Evolutionary conservation across 2,329 filamentous ascomycete species (phyloP), one percentile per base, ranked within the genome.

Genomic region (Colletotrichum eremochloae): DNA sequence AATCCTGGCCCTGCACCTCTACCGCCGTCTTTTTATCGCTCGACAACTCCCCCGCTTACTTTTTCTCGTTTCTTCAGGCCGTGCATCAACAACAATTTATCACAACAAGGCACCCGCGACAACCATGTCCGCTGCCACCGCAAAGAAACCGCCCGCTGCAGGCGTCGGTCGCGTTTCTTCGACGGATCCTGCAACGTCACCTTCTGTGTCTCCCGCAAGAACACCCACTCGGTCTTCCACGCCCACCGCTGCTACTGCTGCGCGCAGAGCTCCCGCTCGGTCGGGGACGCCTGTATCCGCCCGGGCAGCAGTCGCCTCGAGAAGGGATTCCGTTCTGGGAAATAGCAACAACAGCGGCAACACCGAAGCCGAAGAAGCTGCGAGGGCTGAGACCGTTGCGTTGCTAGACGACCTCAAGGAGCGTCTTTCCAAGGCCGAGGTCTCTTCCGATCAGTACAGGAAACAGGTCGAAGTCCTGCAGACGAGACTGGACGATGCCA

Each of bases 401-500:
- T 85, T 93, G 68, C 88, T 97, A 71, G 94, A 97, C 75, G 95
- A 98, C 75, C 85, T 98, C 71, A 95, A 94, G 82, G 91, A 94
- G 75, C 91, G 94, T 69, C 86, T 98, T 63, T 89, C 93, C 77
- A 94, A 92, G 81, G 93, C 95, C 31, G 96, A 98, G 82, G 88
- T 86, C 62, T 86, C 89, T 50, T 93, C 93, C 0, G 94, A 96
- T 76, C 91, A 95, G 78, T 92, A 91, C 81, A 91, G 93, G 83
- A 96, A 95, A 82, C 94, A 98, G 83, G 86, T 91, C 67, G 93
- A 96, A 71, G 92, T 97, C 57, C 84, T 98, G 75, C 94, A 97
- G 83, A 89, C 93, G 75, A 91, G 94, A 77, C 88, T 98, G 9
- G 95, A 98, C 79, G 96, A 98, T 76, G 90, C 94, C 57, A 84